A percentile compares a stretch with the other conserved stretches of the same genome.
Evolutionary conservation across 129 eudicot genomes (phyloP).

Genomic region (Flaveria linearis): DNA sequence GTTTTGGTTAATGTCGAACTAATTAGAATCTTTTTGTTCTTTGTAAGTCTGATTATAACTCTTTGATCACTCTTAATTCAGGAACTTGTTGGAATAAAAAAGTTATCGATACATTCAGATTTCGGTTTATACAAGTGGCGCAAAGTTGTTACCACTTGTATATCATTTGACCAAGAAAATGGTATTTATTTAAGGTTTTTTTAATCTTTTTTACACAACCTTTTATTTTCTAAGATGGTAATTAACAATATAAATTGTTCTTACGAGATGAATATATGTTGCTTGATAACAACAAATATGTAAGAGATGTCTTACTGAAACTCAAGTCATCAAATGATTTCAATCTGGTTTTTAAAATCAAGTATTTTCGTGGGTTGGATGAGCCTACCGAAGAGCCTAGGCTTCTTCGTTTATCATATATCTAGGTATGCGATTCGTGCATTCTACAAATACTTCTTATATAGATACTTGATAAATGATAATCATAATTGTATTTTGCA

Average conservation of each 20-base stretch:
- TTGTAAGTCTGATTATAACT: neutral
- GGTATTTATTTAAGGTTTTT: too few species aligned
- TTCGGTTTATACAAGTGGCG: conserved; percentile 88
- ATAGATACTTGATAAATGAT: conserved; percentile 2
- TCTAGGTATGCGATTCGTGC: conserved; percentile 50
- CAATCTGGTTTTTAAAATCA: conserved; percentile 81
- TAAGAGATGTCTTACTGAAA: neutral
- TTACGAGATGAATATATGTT: too few species aligned
- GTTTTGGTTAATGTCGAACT: neutral
- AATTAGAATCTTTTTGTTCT: conserved; percentile 3
- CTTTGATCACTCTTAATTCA: conserved; percentile 34
- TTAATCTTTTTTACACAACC: too few species aligned
- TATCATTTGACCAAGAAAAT: conserved; percentile 59
- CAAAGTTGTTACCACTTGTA: conserved; percentile 82
- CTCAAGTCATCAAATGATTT: conserved; percentile 90
- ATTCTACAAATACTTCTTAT: neutral
- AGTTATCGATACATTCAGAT: conserved; percentile 76
- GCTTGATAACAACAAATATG: too few species aligned
- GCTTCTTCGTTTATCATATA: conserved; percentile 91
- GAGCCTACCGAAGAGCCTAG: conserved; percentile 88
- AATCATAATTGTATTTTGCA: conserved; percentile 15
- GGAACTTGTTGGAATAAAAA: conserved; percentile 95
- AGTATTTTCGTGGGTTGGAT: conserved; percentile 91
- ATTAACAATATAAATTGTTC: too few species aligned
- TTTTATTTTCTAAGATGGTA: too few species aligned